Base-by-base conservation (phyloP, 495 filamentous ascomycete species). In the Glonium stellatum region DNA sequence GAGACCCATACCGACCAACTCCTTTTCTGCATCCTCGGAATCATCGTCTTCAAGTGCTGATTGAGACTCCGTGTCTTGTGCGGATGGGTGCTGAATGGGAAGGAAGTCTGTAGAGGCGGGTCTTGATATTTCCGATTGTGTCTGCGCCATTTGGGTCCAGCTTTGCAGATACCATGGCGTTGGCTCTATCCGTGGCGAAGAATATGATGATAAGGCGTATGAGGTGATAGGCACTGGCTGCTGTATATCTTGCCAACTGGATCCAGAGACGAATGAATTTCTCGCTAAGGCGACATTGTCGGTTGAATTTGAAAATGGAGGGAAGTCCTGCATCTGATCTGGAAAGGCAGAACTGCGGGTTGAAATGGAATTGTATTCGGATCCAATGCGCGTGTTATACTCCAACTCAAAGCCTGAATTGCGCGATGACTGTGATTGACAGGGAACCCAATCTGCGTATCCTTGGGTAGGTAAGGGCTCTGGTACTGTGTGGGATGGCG, bases 1-100 rank as follows among this genome's bases (percentile, higher is more conserved):
- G 1, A 95, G 78, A 11, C 89, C 89, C 84, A 95, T 86, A 21
- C 88, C 89, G 21, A 90, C 83, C 1, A 95, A 76, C 65, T 90
- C 88, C 59, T 90, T 68, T 1, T 58, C 65, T 12, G 55, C 34
- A 18, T 65, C 65, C 46, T 42, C 54, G 47, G 59, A 58, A 27
- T 64, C 55, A 12, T 62, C 59, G 37, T 68, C 53, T 46, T 47
- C 56, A 25, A 51, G n/a, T 8, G 19, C 48, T 1, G 48, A 51
- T 23, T 51, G 48, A 1, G 50, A 36, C 5, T 41, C 23, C 19
- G n/a, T 15, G 11, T 61, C 41, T 46, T 49, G 47, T 15, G 51
- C 37, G 27, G 56, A 25, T 15, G 65, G 65, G 47, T 61, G 61
- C 51, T 67, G 65, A 35, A 67, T 67, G 34, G 65, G 65, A 8